Base-by-base conservation (phyloP, 495 filamentous ascomycete species). In the Aspergillus sparsus region DNA sequence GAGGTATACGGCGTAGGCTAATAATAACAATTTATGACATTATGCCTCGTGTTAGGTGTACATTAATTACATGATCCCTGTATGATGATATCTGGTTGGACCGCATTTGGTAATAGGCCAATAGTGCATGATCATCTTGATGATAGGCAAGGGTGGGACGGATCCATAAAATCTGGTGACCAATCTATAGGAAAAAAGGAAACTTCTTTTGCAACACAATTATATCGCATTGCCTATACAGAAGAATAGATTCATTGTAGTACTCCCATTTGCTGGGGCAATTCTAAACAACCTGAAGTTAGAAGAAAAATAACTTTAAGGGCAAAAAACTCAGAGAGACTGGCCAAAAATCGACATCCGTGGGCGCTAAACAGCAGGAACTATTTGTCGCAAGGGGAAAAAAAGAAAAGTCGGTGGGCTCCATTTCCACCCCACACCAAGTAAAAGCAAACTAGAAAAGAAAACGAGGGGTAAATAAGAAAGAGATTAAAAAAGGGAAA, bases 351-450 rank as follows among this genome's bases (percentile, higher is more conserved):
- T 1, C 1, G 21, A 27, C 3, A 27, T 1, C 21, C 21, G 3
- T 27, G 21, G 3, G 3, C 21, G 21, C 21, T 27, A 3, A 27
- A 27, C 21, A 27, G 21, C 21, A 27, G 21, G 21, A 27, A 27
- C 21, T 27, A 27, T 27, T 27, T 27, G 21, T 27, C 21, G 21
- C 21, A 34, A 53, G 15, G 50, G 12, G 6, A 36, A 36, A 15
- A 27, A 36, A 36, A n/a, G n/a, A 53, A 53, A 6, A 53, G 49
- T 27, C 21, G 21, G 21, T 46, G 42, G 42, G 42, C 42, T 46
- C 18, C 12, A 16, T 46, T 46, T 47, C n/a, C 44, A 47, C 44
- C 44, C 44, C 44, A 47, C 44, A 41, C 10, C 10, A 41, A 41
- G 37, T 3, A 27, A 27, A 41, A 41, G 9, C 37, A 13, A 8